Evolutionary conservation across 148 eudicot species (phyloP).

Genomic region (Linanthus parryae): DNA sequence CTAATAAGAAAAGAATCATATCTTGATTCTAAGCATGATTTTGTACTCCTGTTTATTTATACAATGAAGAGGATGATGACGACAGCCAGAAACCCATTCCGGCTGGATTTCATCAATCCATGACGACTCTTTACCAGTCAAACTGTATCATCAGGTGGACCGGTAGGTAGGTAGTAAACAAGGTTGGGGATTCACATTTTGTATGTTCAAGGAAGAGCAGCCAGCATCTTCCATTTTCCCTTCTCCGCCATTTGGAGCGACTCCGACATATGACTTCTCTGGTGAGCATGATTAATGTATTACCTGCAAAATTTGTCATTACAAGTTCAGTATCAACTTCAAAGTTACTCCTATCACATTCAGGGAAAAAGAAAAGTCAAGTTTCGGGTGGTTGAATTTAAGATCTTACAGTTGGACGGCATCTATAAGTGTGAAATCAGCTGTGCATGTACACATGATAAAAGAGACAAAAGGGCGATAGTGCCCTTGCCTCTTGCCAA

Average conservation of each 20-base stretch:
- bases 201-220: conserved; percentile 44
- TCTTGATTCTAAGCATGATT: conserved; percentile 60
- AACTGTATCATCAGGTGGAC: conserved; percentile 21
- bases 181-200: too few relatives aligned
- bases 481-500: too few relatives aligned
- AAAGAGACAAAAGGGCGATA: too few relatives aligned
- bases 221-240: conserved; percentile 41
- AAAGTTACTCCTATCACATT: too few relatives aligned
- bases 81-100: conserved; percentile 60
- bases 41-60: conserved; percentile 32
- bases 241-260: conserved; percentile 48
- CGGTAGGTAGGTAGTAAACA: conserved; percentile 30
- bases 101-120: conserved; percentile 38
- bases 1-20: conserved; percentile 70
- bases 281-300: conserved; percentile 66
- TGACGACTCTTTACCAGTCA: conserved; percentile 34
- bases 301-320: conserved; percentile 72
- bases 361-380: too few relatives aligned
- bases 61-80: conserved; percentile 9
- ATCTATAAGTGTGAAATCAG: too few relatives aligned
- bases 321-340: too few relatives aligned
- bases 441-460: too few relatives aligned
- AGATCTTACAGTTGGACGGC: too few relatives aligned
- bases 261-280: conserved; percentile 52
- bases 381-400: too few relatives aligned